A percentile compares a stretch with the other conserved stretches of the same genome.
Conservation (phyloP, 306 rosid species). For the Vigna trinervia region DNA sequence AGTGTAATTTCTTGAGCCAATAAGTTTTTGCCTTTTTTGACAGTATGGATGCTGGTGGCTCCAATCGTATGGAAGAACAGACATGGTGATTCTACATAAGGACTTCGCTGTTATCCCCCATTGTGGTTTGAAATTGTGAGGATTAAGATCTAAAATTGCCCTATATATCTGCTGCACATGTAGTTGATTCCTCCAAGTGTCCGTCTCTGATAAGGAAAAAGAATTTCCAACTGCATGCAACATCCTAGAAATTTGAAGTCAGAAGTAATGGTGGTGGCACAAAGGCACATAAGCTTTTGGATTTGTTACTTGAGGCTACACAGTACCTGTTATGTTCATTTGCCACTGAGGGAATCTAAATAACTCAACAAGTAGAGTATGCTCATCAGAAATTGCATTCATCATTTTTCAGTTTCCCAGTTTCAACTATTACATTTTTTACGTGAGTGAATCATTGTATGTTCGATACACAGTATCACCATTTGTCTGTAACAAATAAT, state of each 20-base stretch:
- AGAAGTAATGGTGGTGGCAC: slow-evolving; percentile 40
- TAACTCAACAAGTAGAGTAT: slow-evolving; percentile 31
- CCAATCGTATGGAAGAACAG: slow-evolving; percentile 76
- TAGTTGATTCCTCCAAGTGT: slow-evolving; percentile 38
- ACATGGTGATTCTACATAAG: slow-evolving; percentile 55
- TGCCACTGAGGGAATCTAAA: slow-evolving; percentile 8
- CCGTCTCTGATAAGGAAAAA: slow-evolving; percentile 29
- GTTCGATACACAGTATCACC: background rate
- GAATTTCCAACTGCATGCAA: slow-evolving; percentile 20
- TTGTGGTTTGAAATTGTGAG: slow-evolving; percentile 39
- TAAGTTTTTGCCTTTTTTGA: slow-evolving; percentile 28
- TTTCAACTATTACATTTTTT: slow-evolving; percentile 8
- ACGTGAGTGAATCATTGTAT: background rate
- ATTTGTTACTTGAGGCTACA: slow-evolving; percentile 32
- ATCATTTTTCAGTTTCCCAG: slow-evolving; percentile 21
- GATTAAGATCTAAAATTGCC: slow-evolving; percentile 32
- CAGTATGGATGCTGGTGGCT: slow-evolving; percentile 95
- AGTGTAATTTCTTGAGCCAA: slow-evolving; percentile 7
- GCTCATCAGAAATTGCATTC: slow-evolving; percentile 16
- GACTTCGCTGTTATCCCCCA: background rate
- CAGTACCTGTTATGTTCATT: slow-evolving; percentile 33
- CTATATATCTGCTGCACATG: slow-evolving; percentile 21
- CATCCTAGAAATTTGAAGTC: slow-evolving; percentile 38
- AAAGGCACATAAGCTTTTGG: slow-evolving; percentile 27
- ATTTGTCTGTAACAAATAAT: slow-evolving; percentile 6